Conservation (phyloP, 2,329 filamentous ascomycete genomes). For the Aspergillus niger region DNA sequence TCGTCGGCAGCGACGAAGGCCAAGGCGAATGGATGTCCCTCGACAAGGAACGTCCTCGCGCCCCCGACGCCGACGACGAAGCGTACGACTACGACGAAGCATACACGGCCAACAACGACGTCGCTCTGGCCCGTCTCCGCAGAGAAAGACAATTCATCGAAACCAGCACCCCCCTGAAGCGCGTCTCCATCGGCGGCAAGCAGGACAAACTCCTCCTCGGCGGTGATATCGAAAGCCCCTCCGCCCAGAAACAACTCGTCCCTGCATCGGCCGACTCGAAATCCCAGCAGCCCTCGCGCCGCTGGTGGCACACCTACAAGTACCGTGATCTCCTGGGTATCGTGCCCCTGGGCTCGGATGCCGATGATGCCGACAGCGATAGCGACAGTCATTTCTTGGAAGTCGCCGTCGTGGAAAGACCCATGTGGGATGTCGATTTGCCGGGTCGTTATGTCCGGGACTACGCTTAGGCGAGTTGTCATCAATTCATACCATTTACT, state of each 20-base stretch:
- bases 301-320: slow-evolving; percentile 81
- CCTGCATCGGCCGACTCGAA: slow-evolving; percentile 26
- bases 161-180: slow-evolving; percentile 25
- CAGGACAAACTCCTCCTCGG: slow-evolving; percentile 18
- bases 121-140: slow-evolving; percentile 35
- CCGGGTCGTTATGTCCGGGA: slow-evolving; percentile 69
- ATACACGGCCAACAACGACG: slow-evolving; percentile 33
- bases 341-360: slow-evolving; percentile 53
- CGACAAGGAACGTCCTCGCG: slow-evolving; percentile 28
- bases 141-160: slow-evolving; percentile 26
- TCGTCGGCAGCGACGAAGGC: slow-evolving; percentile 42
- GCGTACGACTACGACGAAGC: slow-evolving; percentile 39
- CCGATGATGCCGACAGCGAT: slow-evolving; percentile 20
- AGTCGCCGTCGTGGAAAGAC: slow-evolving; percentile 85
- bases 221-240: slow-evolving; percentile 21
- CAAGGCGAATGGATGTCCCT: slow-evolving; percentile 38
- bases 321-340: slow-evolving; percentile 90
- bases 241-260: slow-evolving; percentile 28
- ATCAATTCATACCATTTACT: background rate
- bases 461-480: slow-evolving; percentile 33
- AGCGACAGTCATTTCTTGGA: slow-evolving; percentile 52
- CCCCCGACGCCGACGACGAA: slow-evolving; percentile 22
- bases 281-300: slow-evolving; percentile 31
- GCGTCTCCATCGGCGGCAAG: slow-evolving; percentile 11
- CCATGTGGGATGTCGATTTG: slow-evolving; percentile 78